Evolutionary conservation across 257 asterid species (phyloP).

Genomic region (Solanum piurae): DNA sequence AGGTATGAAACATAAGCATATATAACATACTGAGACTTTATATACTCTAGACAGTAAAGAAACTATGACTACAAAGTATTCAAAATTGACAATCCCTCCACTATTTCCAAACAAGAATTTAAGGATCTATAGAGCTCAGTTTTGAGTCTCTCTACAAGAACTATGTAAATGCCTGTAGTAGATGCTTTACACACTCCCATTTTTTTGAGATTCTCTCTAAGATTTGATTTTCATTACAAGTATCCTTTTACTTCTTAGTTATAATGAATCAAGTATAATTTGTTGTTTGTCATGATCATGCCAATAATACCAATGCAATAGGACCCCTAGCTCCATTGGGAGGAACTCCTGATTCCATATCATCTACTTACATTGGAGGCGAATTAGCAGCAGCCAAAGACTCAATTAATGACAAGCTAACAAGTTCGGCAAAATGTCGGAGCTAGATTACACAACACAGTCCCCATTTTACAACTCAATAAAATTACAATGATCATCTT

Average conservation of each 20-base stretch:
- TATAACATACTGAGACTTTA: neutral
- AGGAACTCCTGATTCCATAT: neutral
- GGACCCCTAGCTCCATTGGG: neutral
- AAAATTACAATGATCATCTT: neutral
- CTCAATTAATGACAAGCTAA: neutral
- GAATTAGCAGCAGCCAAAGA: neutral
- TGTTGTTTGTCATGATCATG: neutral
- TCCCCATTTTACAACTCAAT: neutral
- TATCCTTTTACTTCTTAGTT: neutral
- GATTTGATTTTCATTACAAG: neutral
- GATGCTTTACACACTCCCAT: neutral
- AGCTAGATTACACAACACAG: neutral
- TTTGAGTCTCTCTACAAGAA: neutral
- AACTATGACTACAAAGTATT: neutral
- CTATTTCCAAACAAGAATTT: neutral
- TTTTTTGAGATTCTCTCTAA: neutral
- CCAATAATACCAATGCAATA: neutral
- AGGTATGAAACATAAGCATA: neutral
- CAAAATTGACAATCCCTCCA: neutral
- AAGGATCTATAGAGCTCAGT: neutral
- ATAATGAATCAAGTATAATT: neutral
- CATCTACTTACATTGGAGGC: neutral
- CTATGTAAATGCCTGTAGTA: neutral
- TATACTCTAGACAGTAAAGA: neutral
- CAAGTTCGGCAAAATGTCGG: neutral